Evolutionary conservation across 129 eudicot genomes (phyloP).

Genomic region (Centella asiatica): DNA sequence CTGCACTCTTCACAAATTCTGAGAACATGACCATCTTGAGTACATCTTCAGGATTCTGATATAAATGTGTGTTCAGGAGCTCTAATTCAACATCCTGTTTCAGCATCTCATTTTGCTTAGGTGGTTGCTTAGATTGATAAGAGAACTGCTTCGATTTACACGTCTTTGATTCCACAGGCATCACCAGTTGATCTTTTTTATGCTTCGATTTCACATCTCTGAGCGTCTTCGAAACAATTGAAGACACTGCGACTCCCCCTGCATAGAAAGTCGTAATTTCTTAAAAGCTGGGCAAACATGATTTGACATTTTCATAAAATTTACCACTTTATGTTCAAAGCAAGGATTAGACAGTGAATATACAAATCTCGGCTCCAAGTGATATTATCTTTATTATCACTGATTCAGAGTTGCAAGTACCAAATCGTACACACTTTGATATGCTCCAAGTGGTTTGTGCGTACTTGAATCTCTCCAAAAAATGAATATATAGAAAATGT

Average conservation of each 20-base stretch:
- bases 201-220: slow-evolving; percentile 19
- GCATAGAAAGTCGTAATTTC: not conserved
- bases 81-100: not conserved
- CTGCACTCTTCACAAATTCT: slow-evolving; percentile 10
- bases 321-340: too few relatives aligned
- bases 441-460: too few relatives aligned
- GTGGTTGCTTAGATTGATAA: not conserved
- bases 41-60: slow-evolving; percentile 17
- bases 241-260: slow-evolving; percentile 24
- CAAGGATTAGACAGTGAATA: too few relatives aligned
- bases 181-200: not conserved
- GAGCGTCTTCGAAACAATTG: slow-evolving; percentile 13
- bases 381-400: too few relatives aligned
- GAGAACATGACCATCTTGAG: slow-evolving; percentile 18
- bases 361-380: too few relatives aligned
- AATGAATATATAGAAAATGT: too few relatives aligned
- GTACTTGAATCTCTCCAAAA: too few relatives aligned
- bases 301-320: not conserved
- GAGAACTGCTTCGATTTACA: not conserved
- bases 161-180: not conserved
- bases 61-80: not conserved
- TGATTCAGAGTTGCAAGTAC: too few relatives aligned
- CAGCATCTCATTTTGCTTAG: not conserved
- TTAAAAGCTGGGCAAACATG: not conserved
- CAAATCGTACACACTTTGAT: too few relatives aligned